Percentiles rank a stretch among this genome's conserved stretches.
Evolutionary conservation across 306 rosid genomes (phyloP).

Genomic region (Lablab purpureus): DNA sequence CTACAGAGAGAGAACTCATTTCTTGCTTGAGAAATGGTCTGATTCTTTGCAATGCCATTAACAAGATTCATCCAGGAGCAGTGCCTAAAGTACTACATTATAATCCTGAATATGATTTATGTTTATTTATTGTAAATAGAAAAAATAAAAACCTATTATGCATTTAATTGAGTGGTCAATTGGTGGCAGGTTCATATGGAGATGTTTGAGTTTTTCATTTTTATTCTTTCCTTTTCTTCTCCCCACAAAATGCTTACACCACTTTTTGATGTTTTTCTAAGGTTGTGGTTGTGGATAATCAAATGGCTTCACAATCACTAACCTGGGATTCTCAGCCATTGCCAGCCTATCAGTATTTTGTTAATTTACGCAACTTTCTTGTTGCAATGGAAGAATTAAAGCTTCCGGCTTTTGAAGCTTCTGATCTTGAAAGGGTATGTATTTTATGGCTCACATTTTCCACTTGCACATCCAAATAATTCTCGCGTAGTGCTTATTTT

Average conservation of each 20-base stretch:
- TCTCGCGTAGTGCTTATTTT: background rate
- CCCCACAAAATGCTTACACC: background rate
- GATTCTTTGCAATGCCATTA: slow-evolving; percentile 82
- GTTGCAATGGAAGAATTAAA: slow-evolving; percentile 74
- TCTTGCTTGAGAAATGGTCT: slow-evolving; percentile 93
- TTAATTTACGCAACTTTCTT: slow-evolving; percentile 88
- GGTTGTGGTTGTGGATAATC: slow-evolving; percentile 97
- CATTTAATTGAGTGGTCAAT: background rate
- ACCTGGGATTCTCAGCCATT: slow-evolving; percentile 79
- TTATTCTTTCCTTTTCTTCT: background rate
- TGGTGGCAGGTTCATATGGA: background rate
- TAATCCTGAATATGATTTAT: background rate
- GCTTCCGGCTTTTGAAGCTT: slow-evolving; percentile 92
- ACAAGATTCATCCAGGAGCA: slow-evolving; percentile 92
- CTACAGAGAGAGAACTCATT: slow-evolving; percentile 85
- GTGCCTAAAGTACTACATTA: slow-evolving; percentile 75
- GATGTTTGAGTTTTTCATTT: slow-evolving; percentile 22
- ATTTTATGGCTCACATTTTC: background rate
- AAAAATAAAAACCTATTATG: background rate
- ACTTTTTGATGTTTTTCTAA: slow-evolving; percentile 36
- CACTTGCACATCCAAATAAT: background rate
- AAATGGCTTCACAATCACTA: slow-evolving; percentile 56
- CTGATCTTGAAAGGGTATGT: slow-evolving; percentile 88
- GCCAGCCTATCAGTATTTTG: slow-evolving; percentile 96
- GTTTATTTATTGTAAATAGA: slow-evolving; percentile 1